Conservation (phyloP, 352 stramenopile genomes). For the Saprolegnia parasitica region DNA sequence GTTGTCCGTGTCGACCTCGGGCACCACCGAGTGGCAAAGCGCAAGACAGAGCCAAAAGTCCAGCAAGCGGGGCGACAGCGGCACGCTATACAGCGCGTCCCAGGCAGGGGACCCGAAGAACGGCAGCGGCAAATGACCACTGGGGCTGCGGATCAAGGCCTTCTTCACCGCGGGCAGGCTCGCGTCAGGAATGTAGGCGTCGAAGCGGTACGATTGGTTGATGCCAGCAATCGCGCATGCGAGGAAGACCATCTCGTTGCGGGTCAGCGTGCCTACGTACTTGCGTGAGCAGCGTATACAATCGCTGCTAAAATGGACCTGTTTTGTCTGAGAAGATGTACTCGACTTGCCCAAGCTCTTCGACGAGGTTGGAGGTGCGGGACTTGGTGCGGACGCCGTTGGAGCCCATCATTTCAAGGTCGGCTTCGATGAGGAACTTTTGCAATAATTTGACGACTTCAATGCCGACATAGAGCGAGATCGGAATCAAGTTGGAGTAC, state of each 20-base stretch:
- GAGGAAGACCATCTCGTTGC: conserved; percentile 93
- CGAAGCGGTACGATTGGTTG: conserved; percentile 41
- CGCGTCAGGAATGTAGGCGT: conserved; percentile 50
- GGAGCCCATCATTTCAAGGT: conserved; percentile 51
- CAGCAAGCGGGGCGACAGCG: background rate
- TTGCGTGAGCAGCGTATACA: conserved; percentile 94
- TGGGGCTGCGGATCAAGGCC: background rate
- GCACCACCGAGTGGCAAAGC: conserved; percentile 76
- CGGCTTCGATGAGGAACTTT: conserved; percentile 72
- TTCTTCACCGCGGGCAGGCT: conserved; percentile 32
- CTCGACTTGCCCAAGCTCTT: conserved; percentile 86
- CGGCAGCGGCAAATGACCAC: background rate
- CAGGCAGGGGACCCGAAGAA: background rate
- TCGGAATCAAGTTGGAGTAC: conserved; percentile 95
- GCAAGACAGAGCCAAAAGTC: conserved; percentile 57
- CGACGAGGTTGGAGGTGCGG: conserved; percentile 85
- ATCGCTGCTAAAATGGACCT: conserved; percentile 83
- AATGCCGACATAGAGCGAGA: conserved; percentile 96
- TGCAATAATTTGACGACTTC: conserved; percentile 88
- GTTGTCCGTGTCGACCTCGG: conserved; percentile 54
- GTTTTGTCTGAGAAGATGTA: conserved; percentile 91
- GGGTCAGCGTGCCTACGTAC: conserved; percentile 74
- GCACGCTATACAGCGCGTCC: background rate
- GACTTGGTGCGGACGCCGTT: conserved; percentile 20
- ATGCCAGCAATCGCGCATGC: conserved; percentile 89